These are phyloP conservation scores for Aspergillus ostianus DNA, from an alignment of 495 filamentous ascomycete genomes.

Conservation along the genomic window DNA sequence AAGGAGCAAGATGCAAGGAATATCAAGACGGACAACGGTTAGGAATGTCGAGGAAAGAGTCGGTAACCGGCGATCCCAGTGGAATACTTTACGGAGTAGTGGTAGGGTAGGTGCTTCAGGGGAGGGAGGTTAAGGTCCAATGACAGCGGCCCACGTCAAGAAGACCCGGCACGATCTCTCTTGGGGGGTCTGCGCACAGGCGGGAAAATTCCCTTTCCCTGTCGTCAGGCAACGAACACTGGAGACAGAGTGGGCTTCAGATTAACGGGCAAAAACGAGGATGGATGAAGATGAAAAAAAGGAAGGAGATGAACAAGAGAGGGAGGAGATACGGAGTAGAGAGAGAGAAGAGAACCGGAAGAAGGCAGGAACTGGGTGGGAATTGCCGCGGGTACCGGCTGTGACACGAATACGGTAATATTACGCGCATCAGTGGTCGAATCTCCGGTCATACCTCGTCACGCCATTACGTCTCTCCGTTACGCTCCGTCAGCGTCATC, in stretches of 20 bases:
- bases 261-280: conserved; percentile 5
- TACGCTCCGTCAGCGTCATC: not conserved
- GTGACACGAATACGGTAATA: not conserved
- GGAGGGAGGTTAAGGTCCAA: conserved; percentile 34
- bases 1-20: not conserved
- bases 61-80: conserved; percentile 19
- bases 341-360: not conserved
- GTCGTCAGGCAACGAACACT: not conserved
- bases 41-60: not conserved
- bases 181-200: conserved; percentile 18
- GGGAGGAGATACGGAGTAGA: conserved; percentile 1
- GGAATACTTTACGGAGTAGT: conserved; percentile 1
- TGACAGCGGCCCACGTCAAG: conserved; percentile 44
- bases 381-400: not conserved
- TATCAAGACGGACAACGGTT: conserved; percentile 5
- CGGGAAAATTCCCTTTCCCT: conserved; percentile 6
- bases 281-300: conserved; percentile 11
- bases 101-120: conserved; percentile 20
- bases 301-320: conserved; percentile 9
- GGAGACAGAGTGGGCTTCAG: not conserved
- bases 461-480: not conserved
- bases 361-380: not conserved
- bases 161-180: conserved; percentile 4
- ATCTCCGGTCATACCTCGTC: not conserved
- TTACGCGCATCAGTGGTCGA: not conserved